A percentile compares a stretch with the other conserved stretches of the same genome.
Evolutionary conservation across 2,329 filamentous ascomycete genomes (phyloP).

Genomic region (Trichoderma simmonsii): DNA sequence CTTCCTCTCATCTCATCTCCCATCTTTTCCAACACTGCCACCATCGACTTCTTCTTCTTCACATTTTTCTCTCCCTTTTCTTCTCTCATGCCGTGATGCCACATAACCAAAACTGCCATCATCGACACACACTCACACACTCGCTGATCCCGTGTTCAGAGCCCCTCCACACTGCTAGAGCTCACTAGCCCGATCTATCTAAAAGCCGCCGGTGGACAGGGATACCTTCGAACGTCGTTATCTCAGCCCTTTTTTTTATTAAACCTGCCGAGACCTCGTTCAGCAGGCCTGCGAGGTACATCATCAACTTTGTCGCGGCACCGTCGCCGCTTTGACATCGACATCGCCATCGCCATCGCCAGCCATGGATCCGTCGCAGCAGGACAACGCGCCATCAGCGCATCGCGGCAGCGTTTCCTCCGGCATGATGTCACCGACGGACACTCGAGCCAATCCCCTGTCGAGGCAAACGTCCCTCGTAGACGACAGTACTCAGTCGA

Average conservation of each 20-base stretch:
- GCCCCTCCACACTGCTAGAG: constrained; percentile 19
- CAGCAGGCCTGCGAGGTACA: constrained; percentile 5
- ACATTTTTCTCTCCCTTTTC: not conserved
- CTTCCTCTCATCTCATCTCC: not conserved
- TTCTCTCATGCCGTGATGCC: not conserved
- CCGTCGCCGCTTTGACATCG: not conserved
- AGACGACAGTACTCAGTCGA: constrained; percentile 51
- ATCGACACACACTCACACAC: not conserved
- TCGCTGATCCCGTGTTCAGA: constrained; percentile 18
- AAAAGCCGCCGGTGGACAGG: constrained; percentile 10
- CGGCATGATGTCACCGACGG: constrained; percentile 46
- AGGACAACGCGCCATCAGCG: constrained; percentile 33
- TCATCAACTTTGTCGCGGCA: constrained; percentile 6
- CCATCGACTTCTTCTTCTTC: not conserved
- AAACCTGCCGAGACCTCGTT: not conserved
- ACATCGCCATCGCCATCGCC: constrained; percentile 1
- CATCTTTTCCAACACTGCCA: not conserved
- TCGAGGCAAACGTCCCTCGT: constrained; percentile 35
- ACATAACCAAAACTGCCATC: not conserved
- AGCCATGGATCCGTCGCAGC: constrained; percentile 45
- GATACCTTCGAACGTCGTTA: constrained; percentile 5
- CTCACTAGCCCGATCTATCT: constrained; percentile 17
- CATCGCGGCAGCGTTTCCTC: constrained; percentile 39
- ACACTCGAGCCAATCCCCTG: constrained; percentile 41
- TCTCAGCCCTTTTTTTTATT: constrained; percentile 16